Base-by-base conservation (phyloP, 2,329 filamentous ascomycete genomes). In the Cyphellophora attinorum region DNA sequence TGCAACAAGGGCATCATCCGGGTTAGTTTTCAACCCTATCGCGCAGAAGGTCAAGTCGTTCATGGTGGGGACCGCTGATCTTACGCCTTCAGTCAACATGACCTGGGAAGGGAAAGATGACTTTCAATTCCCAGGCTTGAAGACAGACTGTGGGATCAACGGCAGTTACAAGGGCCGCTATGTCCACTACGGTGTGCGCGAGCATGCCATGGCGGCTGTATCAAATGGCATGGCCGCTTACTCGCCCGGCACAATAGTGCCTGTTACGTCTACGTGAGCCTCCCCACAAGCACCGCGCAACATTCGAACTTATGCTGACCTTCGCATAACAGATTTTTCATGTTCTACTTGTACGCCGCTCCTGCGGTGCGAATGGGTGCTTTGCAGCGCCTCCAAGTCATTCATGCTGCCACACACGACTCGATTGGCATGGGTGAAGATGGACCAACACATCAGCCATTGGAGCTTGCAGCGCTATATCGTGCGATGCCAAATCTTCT, bases 391-490 rank as follows among this genome's bases (percentile, higher is more conserved):
- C 74, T 88, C 61, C 89, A 88, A 54, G 73, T 78, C 59, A 88
- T 98, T 70, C 93, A 91, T 80, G 76, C 96, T 53, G 89, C 91
- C 55, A 96, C 89, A 51, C 89, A 96, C 76, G 89, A 96, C 75
- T 95, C 89, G 48, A 98, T 98, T 54, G 91, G 91, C 72, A 85
- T 96, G 51, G 91, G 91, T 66, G 91, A 98, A 71, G 91, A 98
- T 58, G 91, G 91, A 45, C 89, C 91, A 51, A 98, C 91, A 38
- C 91, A 98, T 70, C 91, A 98, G 76, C 91, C 91, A 61, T 93
- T 98, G 52, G 91, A 98, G 79, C 94, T 86, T 29, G 79, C 96
- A 46, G 82, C 88, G 41, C 91, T 96, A 70, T 96, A 96, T 85
- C 89, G 91, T 62, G 91, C 91, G 48, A 77, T 96, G 52, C 91